Percentiles rank a stretch among this genome's conserved stretches.
These are phyloP conservation scores for Canavalia gladiata DNA, from an alignment of 306 rosid species.

Conservation along the genomic window DNA sequence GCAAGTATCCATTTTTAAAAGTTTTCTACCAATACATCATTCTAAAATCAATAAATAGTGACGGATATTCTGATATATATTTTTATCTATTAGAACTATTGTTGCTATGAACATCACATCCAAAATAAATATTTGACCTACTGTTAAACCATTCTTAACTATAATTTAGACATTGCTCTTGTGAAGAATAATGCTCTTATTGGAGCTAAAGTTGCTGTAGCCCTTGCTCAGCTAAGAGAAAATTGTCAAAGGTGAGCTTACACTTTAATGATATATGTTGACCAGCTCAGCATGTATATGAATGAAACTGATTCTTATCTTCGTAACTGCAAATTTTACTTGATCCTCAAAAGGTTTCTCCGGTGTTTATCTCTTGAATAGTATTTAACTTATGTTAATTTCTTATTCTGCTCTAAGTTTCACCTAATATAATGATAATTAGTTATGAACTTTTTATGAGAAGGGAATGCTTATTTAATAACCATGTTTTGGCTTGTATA, in stretches of 20 bases:
- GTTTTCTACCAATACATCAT: constrained; percentile 5
- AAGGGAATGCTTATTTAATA: background rate
- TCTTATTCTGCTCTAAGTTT: background rate
- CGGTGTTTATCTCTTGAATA: constrained; percentile 4
- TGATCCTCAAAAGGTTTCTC: background rate
- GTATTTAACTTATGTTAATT: background rate
- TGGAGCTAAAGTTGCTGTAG: constrained; percentile 79
- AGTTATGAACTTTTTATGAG: background rate
- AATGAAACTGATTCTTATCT: constrained; percentile 12
- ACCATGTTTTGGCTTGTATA: background rate
- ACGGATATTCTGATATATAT: background rate
- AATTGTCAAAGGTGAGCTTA: constrained; percentile 48
- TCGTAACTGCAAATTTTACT: constrained; percentile 33
- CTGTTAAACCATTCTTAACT: constrained; percentile 55
- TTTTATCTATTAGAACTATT: background rate
- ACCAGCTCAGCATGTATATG: constrained; percentile 4
- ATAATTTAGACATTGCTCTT: constrained; percentile 81
- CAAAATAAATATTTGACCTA: constrained; percentile 31
- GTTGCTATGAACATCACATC: background rate
- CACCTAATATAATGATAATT: background rate
- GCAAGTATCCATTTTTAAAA: constrained; percentile 77
- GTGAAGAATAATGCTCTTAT: constrained; percentile 91
- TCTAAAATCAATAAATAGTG: constrained; percentile 3
- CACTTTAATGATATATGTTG: constrained; percentile 15
- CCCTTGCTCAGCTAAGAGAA: constrained; percentile 69